Base-by-base conservation (phyloP, 768 basidiomycete genomes). In the Suillus luteus region DNA sequence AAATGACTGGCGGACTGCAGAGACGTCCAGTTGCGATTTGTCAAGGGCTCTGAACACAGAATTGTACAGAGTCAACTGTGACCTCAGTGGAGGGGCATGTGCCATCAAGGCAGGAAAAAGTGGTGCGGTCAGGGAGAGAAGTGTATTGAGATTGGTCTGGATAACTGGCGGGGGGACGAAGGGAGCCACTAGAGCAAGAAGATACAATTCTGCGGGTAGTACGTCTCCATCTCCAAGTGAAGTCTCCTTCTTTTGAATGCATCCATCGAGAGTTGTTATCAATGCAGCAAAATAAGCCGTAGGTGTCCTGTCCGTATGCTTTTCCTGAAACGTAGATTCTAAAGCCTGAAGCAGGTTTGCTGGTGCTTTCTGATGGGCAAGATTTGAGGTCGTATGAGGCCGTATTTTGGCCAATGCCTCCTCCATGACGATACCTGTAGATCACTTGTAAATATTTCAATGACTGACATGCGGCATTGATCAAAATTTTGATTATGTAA, bases 281-380 rank as follows among this genome's bases (percentile, higher is more conserved):
- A 96, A 82, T 3, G 92, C 90, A n/a, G 95, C 93, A 76, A 96
- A 97, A 80, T 98, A 99, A 37, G 97, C 96, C 1, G 94, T 95
- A 8, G 96, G 83, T 9, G 90, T 83, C 46, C 79, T 77, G 60
- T 90, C 87, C 9, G 88, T 81, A 65, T 79, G 80, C 69, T 90
- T 88, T 69, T 93, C 91, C 68, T 82, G 78, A 68, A 89, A 85
- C 46, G 89, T 93, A 17, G 87, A 83, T 76, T 99, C 96, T 68
- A 99, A 81, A 2, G 95, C 96, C 62, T 83, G 77, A 51, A 99
- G 83, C 27, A 99, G 85, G 54, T 85, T 86, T 33, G 96, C 96
- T 5, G 95, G 94, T 62, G 90, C 84, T 74, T 93, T 93, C 79
- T 98, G 95, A 71, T 96, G 92, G 1, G 87, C 74, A n/a, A 96